A percentile compares a stretch with the other conserved stretches of the same genome.
These are phyloP conservation scores for Sugiyamaella castrensis DNA, from an alignment of 1,139 yeast species.

Conservation along the genomic window DNA sequence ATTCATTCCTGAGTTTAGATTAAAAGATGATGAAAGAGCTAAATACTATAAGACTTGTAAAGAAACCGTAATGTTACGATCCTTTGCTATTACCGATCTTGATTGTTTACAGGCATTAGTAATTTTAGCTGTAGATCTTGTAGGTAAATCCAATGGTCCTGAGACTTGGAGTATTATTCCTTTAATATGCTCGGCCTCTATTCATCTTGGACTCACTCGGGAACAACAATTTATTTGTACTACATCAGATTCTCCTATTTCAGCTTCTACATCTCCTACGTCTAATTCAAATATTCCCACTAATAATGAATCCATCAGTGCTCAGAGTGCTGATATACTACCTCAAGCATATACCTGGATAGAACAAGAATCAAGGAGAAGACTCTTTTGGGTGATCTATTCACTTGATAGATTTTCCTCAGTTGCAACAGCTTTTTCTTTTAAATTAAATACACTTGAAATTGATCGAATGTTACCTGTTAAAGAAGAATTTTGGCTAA, in stretches of 20 bases:
- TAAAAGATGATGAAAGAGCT: slow-evolving; percentile 12
- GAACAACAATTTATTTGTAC: slow-evolving; percentile 14
- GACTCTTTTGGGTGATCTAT: slow-evolving; percentile 28
- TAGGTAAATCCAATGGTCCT: slow-evolving; percentile 27
- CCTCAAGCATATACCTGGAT: slow-evolving; percentile 18
- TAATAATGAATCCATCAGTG: slow-evolving; percentile 16
- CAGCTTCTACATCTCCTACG: neutral
- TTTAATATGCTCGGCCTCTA: slow-evolving; percentile 24
- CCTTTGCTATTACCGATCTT: slow-evolving; percentile 23
- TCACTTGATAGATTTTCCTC: slow-evolving; percentile 24
- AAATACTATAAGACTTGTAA: slow-evolving; percentile 22
- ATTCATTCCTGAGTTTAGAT: slow-evolving; percentile 17
- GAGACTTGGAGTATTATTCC: slow-evolving; percentile 28
- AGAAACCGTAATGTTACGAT: slow-evolving; percentile 22
- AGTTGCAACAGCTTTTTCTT: slow-evolving; percentile 25
- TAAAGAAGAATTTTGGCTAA: slow-evolving; percentile 20
- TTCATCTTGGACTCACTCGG: slow-evolving; percentile 22
- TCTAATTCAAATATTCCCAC: neutral
- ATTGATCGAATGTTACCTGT: slow-evolving; percentile 23
- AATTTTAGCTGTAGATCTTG: slow-evolving; percentile 24
- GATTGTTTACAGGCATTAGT: slow-evolving; percentile 25
- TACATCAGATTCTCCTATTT: neutral
- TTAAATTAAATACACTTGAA: slow-evolving; percentile 22
- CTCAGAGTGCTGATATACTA: slow-evolving; percentile 22
- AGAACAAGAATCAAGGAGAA: slow-evolving; percentile 24